These are phyloP conservation scores for Fusarium sp. DNA, from an alignment of 2,329 filamentous ascomycete genomes.

Conservation along the genomic window DNA sequence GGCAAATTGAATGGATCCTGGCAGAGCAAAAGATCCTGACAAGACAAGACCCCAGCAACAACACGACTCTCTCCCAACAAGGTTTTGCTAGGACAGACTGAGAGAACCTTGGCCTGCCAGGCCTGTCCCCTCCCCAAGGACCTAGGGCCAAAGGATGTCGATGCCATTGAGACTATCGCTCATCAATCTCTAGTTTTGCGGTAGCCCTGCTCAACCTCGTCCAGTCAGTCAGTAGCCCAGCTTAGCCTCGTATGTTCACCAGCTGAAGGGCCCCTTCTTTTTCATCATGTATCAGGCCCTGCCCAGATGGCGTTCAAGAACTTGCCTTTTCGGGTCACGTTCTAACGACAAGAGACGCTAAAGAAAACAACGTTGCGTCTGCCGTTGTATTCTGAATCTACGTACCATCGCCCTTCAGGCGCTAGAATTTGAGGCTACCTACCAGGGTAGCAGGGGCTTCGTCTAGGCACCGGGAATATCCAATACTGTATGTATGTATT, in stretches of 20 bases:
- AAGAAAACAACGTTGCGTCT: conserved; percentile 40
- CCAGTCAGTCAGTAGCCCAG: not conserved
- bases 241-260: conserved; percentile 12
- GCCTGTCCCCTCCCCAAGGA: not conserved
- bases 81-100: conserved; percentile 24
- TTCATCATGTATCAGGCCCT: conserved; percentile 9
- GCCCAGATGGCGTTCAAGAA: conserved; percentile 22
- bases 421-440: conserved; percentile 26
- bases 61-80: conserved; percentile 18
- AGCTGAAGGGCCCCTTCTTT: conserved; percentile 23
- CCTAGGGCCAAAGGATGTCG: not conserved
- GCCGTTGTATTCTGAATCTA: conserved; percentile 26
- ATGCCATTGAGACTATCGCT: conserved; percentile 9
- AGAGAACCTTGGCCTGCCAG: conserved; percentile 1
- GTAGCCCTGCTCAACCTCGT: not conserved
- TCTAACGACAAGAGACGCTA: conserved; percentile 33
- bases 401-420: conserved; percentile 7
- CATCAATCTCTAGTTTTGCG: conserved; percentile 13
- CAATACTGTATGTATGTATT: not conserved
- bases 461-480: conserved; percentile 4
- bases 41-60: conserved; percentile 18
- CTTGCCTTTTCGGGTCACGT: conserved; percentile 23
- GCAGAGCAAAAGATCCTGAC: conserved; percentile 39
- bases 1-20: conserved; percentile 34
- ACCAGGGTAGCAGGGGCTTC: conserved; percentile 9